Evolutionary conservation across 148 eudicot species (phyloP).

Genomic region (Selenicereus undatus): DNA sequence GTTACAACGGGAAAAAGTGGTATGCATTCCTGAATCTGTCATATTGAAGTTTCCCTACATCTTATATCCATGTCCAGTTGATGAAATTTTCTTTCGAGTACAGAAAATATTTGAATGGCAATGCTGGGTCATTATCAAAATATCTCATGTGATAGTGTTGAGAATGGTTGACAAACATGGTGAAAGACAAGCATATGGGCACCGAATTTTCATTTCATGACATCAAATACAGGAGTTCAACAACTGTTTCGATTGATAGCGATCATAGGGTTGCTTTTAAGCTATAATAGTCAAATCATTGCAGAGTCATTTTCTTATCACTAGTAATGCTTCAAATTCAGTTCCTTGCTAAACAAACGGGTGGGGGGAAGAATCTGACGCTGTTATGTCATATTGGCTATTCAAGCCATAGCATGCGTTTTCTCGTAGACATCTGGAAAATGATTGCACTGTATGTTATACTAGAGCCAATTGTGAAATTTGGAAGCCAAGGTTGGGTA

Average conservation of each 20-base stretch:
- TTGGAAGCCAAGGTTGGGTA: too few relatives aligned
- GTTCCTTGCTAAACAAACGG: too few relatives aligned
- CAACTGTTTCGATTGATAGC: not conserved
- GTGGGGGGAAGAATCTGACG: too few relatives aligned
- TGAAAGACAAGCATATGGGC: not conserved
- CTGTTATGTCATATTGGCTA: not conserved
- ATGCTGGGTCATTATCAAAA: not conserved
- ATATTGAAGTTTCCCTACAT: not conserved
- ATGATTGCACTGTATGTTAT: not conserved
- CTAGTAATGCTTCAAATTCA: too few relatives aligned
- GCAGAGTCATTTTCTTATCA: too few relatives aligned
- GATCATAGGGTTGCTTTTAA: too few relatives aligned
- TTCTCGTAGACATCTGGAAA: not conserved
- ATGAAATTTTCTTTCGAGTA: not conserved
- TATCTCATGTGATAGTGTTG: not conserved
- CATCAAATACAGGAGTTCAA: not conserved
- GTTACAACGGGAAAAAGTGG: slow-evolving; percentile 92
- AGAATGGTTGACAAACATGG: not conserved
- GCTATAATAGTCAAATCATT: too few relatives aligned
- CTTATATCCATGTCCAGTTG: not conserved
- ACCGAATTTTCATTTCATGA: not conserved
- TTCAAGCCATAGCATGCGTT: not conserved
- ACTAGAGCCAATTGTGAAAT: not conserved
- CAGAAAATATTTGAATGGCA: not conserved
- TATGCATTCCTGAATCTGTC: slow-evolving; percentile 28